Evolutionary conservation across 495 filamentous ascomycete genomes (phyloP), one percentile per base, ranked within the genome.

Genomic region (Trichodelitschia bisporula): DNA sequence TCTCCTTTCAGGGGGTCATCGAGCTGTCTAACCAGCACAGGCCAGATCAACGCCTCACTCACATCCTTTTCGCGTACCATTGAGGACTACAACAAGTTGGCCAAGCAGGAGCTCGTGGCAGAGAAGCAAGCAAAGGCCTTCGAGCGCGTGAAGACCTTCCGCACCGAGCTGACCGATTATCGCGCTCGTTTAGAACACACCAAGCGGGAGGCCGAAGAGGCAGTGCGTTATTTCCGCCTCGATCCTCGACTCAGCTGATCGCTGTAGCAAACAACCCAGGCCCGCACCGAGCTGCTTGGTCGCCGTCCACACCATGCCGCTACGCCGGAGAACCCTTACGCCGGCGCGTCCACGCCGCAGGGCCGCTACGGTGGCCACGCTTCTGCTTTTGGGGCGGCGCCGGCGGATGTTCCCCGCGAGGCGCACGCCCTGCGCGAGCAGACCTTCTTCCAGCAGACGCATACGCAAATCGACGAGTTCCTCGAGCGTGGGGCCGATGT

Each of bases 311-410:
- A 91, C 44, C 62, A 77, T 28, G 63, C 77, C 11, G 61, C 69
- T 14, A 99, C 86, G 1, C 86, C 86, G 5, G 86, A 95, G 51
- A 97, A 95, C 44, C 89, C 86, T 0, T 97, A 97, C 46, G 66
- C 78, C 3, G 29, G 3, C 35, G 40, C 9, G 39, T 40, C 30
- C 34, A 34, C 15, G 39, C 28, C 19, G 38, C 42, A 15, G 30
- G n/a, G n/a, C n/a, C n/a, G n/a, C n/a, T n/a, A n/a, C n/a, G 39
- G 9, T 35, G 6, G n/a, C 15, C 2, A 26, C 11, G 3, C 26
- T 3, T 38, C 45, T 12, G 6, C 61, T 21, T 56, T 69, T 25
- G 66, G 59, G 24, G 55, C 15, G 14, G 43, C 53, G 1, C 54
- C 59, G 26, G 54, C 56, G 4, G 73, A 80, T 40, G 62, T 64